A percentile compares a stretch with the other conserved stretches of the same genome.
These are phyloP conservation scores for Haplographium delicatum DNA, from an alignment of 495 filamentous ascomycete species.

Conservation along the genomic window DNA sequence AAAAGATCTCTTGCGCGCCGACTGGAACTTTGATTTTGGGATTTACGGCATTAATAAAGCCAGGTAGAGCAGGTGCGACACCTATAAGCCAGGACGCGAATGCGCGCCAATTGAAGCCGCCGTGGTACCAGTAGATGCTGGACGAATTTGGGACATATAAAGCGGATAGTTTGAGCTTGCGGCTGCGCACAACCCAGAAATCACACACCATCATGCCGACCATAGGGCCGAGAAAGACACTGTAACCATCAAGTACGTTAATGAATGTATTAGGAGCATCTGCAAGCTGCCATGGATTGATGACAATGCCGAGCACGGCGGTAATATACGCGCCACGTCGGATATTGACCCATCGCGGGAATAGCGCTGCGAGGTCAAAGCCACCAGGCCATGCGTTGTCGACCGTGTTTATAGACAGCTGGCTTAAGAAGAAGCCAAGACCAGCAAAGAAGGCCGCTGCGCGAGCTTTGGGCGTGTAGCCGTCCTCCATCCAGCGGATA, in stretches of 20 bases:
- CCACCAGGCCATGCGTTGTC: slow-evolving; percentile 32
- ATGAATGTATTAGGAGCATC: slow-evolving; percentile 43
- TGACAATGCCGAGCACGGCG: slow-evolving; percentile 35
- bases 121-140: no score
- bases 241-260: slow-evolving; percentile 39
- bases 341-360: slow-evolving; percentile 43
- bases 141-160: no score
- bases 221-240: slow-evolving; percentile 39
- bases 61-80: no score
- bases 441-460: slow-evolving; percentile 32
- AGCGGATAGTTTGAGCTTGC: no score
- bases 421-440: slow-evolving; percentile 22
- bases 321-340: slow-evolving; percentile 37
- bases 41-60: no score
- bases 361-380: slow-evolving; percentile 28
- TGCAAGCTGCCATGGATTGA: slow-evolving; percentile 45
- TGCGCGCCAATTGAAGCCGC: no score
- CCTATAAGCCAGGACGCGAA: no score
- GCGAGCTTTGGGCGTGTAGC: slow-evolving; percentile 16
- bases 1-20: no score
- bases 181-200: no score
- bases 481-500: background rate
- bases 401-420: slow-evolving; percentile 22
- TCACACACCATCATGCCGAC: slow-evolving; percentile 11
- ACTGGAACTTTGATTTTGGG: no score